Evolutionary conservation across 306 rosid genomes (phyloP), one percentile per base, ranked within the genome.

Genomic region (Casuarina glauca): DNA sequence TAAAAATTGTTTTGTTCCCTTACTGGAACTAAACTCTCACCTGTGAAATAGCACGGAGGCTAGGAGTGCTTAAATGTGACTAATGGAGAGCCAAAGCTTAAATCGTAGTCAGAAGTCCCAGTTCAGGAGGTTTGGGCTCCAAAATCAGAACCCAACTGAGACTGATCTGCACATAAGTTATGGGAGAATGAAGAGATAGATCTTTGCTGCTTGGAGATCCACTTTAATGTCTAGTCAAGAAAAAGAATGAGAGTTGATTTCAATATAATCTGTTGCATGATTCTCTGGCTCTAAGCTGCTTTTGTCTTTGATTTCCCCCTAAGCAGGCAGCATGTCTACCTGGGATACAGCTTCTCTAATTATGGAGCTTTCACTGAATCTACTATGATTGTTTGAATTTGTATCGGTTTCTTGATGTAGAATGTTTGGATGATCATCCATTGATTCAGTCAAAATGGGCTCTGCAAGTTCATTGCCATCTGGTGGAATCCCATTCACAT

Each of bases 401-500:
- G 6, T 12, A 15, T 6, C 9, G 64, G 41, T 63, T 38, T 63
- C 69, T 66, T 66, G 71, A 66, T 17, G 49, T 42, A 41, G 50
- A 42, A 66, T 17, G 12, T 13, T 66, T 66, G 5, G 32, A 42
- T 42, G 48, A 42, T 66, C 32, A 17, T 66, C 50, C 19, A 4
- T 43, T 42, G 44, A 36, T 35, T 64, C 70, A 64, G 48, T 41
- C 12, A 64, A n/a, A 6, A 9, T 39, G 48, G 48, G 16, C 12
- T 66, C 20, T 3, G n/a, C 17, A 66, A 39, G 49, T 39, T 41
- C 35, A 1, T 19, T 41, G 8, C 35, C 71, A 41, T 66, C 71
- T 42, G 0, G 16, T 16, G 71, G 71, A 41, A 66, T 32, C 71
- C 71, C 71, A 66, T 66, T 66, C 71, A 41, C 71, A 41, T 66